Conservation (phyloP, 352 stramenopile species). For the Phytophthora quininea region DNA sequence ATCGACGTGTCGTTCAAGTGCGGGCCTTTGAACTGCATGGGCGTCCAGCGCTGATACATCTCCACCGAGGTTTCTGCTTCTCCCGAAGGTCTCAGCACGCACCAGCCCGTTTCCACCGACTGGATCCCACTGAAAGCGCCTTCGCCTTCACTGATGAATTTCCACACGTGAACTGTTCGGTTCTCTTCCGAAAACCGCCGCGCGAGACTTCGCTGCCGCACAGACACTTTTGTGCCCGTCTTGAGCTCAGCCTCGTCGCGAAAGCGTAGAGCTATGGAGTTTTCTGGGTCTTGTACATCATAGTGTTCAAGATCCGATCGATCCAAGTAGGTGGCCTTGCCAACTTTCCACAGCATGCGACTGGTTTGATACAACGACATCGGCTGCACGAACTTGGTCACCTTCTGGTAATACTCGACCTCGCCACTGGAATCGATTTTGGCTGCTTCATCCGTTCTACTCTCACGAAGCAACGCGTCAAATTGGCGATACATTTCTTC, state of each 20-base stretch:
- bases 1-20: background rate
- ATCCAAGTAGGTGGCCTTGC: background rate
- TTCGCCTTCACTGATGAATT: slow-evolving; percentile 32
- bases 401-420: slow-evolving; percentile 11
- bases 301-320: slow-evolving; percentile 14
- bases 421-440: background rate
- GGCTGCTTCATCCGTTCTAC: too few species aligned
- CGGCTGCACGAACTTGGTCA: slow-evolving; percentile 11
- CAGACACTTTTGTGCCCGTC: slow-evolving; percentile 3
- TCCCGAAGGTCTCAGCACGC: background rate
- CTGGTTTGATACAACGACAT: slow-evolving; percentile 14
- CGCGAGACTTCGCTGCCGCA: slow-evolving; percentile 2
- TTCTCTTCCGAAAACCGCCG: slow-evolving; percentile 35
- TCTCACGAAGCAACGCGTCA: slow-evolving; percentile 4
- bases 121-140: slow-evolving; percentile 16
- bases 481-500: slow-evolving; percentile 5
- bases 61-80: background rate
- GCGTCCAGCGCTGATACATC: background rate
- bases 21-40: background rate
- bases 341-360: slow-evolving; percentile 6
- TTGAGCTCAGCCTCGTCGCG: slow-evolving; percentile 2
- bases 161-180: slow-evolving; percentile 51
- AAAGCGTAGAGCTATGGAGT: slow-evolving; percentile 37
- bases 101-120: slow-evolving; percentile 30
- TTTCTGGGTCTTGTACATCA: slow-evolving; percentile 7